Base-by-base conservation (phyloP, 768 basidiomycete genomes). In the Lanmaoa rubissima region DNA sequence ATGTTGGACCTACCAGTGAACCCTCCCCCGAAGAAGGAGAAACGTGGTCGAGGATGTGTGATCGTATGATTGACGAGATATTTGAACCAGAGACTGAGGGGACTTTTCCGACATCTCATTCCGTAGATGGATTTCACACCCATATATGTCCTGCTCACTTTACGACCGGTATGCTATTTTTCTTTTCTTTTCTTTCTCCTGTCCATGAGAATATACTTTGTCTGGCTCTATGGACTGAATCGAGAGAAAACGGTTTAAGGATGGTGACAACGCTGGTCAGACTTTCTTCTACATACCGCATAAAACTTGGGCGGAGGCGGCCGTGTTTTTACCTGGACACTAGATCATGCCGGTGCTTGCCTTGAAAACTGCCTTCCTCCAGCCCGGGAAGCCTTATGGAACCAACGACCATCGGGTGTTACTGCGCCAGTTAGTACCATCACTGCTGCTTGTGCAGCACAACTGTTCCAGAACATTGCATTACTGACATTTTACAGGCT, bases 81-180 rank as follows among this genome's bases (percentile, higher is more conserved):
- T 63, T 66, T 52, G 63, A 60, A 61, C 51, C 51, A 55, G 57
- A 58, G 55, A 53, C 51, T 45, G 45, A 49, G 45, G 65, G 56
- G 55, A 68, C 65, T 47, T 55, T 38, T 57, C 46, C 55, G 36
- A 51, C 53, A 47, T 61, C 66, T 61, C 48, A 28, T 57, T 68
- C 59, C 60, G 62, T 70, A 73, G 70, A 71, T 66, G 69, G 68
- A 71, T 72, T 67, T 80, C 74, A 79, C 76, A 77, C 76, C 67
- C 82, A 84, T 87, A 84, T 87, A 87, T 82, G 80, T 79, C 75
- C 75, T 85, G 80, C 80, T 79, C 78, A 74, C 77, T 77, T 84
- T 79, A 87, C 78, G 83, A 84, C 78, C 72, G 76, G 76, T 82
- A 84, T 80, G 78, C 73, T 66, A 62, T 54, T 67, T 74, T 77